Conservation (phyloP, 306 rosid species). For the Glycine soja region DNA sequence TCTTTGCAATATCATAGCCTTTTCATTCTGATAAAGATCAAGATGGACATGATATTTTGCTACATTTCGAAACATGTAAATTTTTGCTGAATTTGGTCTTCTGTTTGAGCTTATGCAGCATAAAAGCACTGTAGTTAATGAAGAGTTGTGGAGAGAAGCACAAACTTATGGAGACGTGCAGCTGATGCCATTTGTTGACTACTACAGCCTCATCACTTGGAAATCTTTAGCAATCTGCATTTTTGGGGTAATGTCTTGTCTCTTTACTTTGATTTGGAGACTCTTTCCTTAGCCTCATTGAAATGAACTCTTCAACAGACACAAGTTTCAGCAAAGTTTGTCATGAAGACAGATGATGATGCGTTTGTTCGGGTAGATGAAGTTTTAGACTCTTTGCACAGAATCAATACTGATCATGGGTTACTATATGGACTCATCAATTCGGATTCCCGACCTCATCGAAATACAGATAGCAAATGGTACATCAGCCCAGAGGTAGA, state of each 20-base stretch:
- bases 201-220: slow-evolving; percentile 96
- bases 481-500: slow-evolving; percentile 86
- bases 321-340: slow-evolving; percentile 87
- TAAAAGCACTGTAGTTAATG: slow-evolving; percentile 89
- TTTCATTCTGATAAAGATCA: slow-evolving; percentile 32
- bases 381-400: slow-evolving; percentile 73
- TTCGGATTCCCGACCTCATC: slow-evolving; percentile 90
- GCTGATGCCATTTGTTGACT: slow-evolving; percentile 98
- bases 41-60: slow-evolving; percentile 16
- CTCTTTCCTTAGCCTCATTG: slow-evolving; percentile 46
- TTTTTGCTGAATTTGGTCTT: slow-evolving; percentile 47
- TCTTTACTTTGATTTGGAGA: slow-evolving; percentile 46
- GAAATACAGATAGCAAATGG: slow-evolving; percentile 93
- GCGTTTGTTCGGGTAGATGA: slow-evolving; percentile 95
- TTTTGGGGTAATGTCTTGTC: slow-evolving; percentile 78
- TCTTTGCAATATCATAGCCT: slow-evolving; percentile 20
- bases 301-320: slow-evolving; percentile 69
- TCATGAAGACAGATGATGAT: slow-evolving; percentile 99
- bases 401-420: slow-evolving; percentile 61
- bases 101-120: slow-evolving; percentile 73
- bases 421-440: slow-evolving; percentile 93
- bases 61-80: background rate
- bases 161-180: slow-evolving; percentile 91
- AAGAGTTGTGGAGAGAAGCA: slow-evolving; percentile 96
- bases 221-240: slow-evolving; percentile 93